Conservation (phyloP, 768 basidiomycete genomes). For the Russula sp. region DNA sequence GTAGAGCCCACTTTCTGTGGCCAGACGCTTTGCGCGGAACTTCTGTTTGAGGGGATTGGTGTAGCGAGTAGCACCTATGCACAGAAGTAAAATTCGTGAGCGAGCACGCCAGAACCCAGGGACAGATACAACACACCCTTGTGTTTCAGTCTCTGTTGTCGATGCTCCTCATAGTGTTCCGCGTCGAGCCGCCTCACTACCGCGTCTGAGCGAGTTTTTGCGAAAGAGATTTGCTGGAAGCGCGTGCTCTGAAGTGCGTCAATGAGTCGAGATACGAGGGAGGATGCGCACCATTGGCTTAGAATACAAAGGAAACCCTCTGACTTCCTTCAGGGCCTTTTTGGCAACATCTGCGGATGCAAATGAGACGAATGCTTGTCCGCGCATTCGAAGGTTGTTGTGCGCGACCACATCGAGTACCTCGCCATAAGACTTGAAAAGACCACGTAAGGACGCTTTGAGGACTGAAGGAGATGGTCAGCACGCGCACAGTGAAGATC, state of each 20-base stretch:
- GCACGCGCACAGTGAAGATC: slow-evolving; percentile 9
- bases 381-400: slow-evolving; percentile 91
- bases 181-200: slow-evolving; percentile 74
- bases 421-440: slow-evolving; percentile 92
- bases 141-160: slow-evolving; percentile 63
- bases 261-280: background rate
- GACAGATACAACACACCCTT: slow-evolving; percentile 62
- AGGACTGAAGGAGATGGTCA: slow-evolving; percentile 50
- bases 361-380: slow-evolving; percentile 97
- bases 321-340: slow-evolving; percentile 88
- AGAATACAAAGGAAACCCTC: slow-evolving; percentile 90
- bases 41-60: slow-evolving; percentile 89
- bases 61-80: slow-evolving; percentile 69
- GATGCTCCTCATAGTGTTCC: slow-evolving; percentile 67
- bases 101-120: slow-evolving; percentile 1
- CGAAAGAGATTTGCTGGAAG: slow-evolving; percentile 89
- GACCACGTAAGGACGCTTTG: slow-evolving; percentile 76
- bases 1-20: slow-evolving; percentile 61
- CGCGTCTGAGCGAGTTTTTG: slow-evolving; percentile 81
- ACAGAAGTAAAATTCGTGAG: background rate
- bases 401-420: slow-evolving; percentile 96
- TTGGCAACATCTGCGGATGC: slow-evolving; percentile 72
- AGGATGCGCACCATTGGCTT: slow-evolving; percentile 79
- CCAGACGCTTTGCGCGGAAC: slow-evolving; percentile 72
- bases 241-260: background rate